Evolutionary conservation across 441 rosid species (phyloP), one percentile per base, ranked within the genome.

Genomic region (Gossypium laxum): DNA sequence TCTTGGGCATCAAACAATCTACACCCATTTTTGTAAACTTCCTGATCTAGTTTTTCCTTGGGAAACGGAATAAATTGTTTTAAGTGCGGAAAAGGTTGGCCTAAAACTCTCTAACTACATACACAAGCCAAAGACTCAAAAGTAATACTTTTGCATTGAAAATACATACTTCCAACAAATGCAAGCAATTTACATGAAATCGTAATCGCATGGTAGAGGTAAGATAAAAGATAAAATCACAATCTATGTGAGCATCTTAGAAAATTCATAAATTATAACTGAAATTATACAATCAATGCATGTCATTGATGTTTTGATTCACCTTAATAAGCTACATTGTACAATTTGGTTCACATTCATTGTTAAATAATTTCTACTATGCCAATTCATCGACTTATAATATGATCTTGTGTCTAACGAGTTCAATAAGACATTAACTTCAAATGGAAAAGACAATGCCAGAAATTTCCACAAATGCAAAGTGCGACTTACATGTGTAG

Each of bases 401-500:
- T 22, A n/a, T 21, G 11, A 73, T 56, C 26, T 17, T 34, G 55
- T 14, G 14, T 67, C 43, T 32, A 18, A 62, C 60, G 50, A 75
- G 52, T 72, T 17, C 18, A 14, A 61, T 19, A 11, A 62, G 66
- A 11, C 32, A 73, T 54, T 6, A 52, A 6, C 69, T 15, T 67
- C n/a, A 68, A 47, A 65, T 32, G 15, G 26, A 2, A 22, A n/a
- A 32, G 15, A 3, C 47, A 26, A 2, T 51, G 17, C 47, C 59
- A 18, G 14, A 51, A 67, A 51, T 10, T 67, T 67, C 19, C 17
- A 28, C 11, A 58, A 75, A 24, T 60, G 3, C 10, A 56, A 73
- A 69, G 54, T 59, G 59, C 21, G 57, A 83, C 97, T 83, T 86
- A 95, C 99, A 84, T 95, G 96, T 8, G 98, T 95, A 71, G 98